Evolutionary conservation across 2,329 filamentous ascomycete genomes (phyloP), one percentile per base, ranked within the genome.

Genomic region (Mariannaea sp.): DNA sequence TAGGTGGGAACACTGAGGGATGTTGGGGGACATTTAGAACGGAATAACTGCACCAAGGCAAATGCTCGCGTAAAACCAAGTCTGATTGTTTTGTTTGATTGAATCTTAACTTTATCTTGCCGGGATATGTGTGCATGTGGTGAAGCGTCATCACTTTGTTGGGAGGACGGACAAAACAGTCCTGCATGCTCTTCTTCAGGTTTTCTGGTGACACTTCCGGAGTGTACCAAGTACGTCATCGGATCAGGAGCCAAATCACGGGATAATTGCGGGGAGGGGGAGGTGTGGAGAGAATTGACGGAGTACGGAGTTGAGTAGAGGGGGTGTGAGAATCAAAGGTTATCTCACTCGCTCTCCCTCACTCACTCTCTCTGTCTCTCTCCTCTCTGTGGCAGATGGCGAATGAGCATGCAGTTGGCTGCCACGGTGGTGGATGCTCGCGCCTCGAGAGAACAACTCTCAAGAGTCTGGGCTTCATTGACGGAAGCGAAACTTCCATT

Each of bases 71-170:
- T 8, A 24, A 5, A 24, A 24, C 8, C 22, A 24, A 24, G 22
- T 24, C 22, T 5, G 8, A 5, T 24, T 8, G 22, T 24, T 8
- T 5, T 24, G 22, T 24, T 8, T 5, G n/a, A n/a, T n/a, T n/a
- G n/a, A n/a, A n/a, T n/a, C n/a, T n/a, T n/a, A n/a, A n/a, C n/a
- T n/a, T n/a, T n/a, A n/a, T n/a, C n/a, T n/a, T n/a, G n/a, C n/a
- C n/a, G n/a, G n/a, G n/a, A n/a, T n/a, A n/a, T n/a, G n/a, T n/a
- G 29, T 60, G 46, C 39, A 60, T 56, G 58, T 47, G 44, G 43
- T 44, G 30, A 44, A 46, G 43, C 60, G 13, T 30, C 29, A 30
- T 30, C 29, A 30, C 29, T 30, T 12, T 30, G 29, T 12, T 30
- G 29, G 29, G 29, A 24, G 22, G n/a, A n/a, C n/a, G n/a, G 26